A percentile compares a stretch with the other conserved stretches of the same genome.
Conservation (phyloP, 805 yeast genomes). For the Clavispora santaluciae region DNA sequence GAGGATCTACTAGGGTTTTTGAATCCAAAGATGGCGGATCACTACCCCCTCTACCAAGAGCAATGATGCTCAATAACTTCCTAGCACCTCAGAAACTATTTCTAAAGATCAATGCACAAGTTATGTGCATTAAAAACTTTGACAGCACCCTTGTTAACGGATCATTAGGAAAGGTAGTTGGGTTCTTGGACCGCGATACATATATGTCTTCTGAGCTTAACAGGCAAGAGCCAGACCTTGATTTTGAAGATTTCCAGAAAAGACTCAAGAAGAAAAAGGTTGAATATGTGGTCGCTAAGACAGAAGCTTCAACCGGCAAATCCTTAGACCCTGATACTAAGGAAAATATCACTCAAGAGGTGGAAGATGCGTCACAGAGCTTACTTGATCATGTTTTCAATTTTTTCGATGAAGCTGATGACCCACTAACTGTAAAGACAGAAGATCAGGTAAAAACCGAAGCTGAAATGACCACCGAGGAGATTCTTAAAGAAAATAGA, state of each 20-base stretch:
- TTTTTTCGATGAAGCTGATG: slow-evolving; percentile 6
- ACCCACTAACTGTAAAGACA: background rate
- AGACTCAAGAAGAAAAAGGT: slow-evolving; percentile 4
- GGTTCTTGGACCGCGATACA: slow-evolving; percentile 44
- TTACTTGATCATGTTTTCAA: slow-evolving; percentile 12
- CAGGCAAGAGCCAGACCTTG: slow-evolving; percentile 16
- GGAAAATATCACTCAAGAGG: slow-evolving; percentile 12
- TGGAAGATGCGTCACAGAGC: slow-evolving; percentile 3
- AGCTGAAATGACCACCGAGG: background rate
- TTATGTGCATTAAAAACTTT: slow-evolving; percentile 80
- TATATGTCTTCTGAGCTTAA: slow-evolving; percentile 23
- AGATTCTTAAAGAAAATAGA: slow-evolving; percentile 20
- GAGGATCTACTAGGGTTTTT: slow-evolving; percentile 43
- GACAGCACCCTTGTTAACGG: slow-evolving; percentile 86
- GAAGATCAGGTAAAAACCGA: background rate
- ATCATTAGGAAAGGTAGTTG: slow-evolving; percentile 71
- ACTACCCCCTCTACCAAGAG: slow-evolving; percentile 23
- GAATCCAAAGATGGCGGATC: slow-evolving; percentile 33
- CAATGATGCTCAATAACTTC: slow-evolving; percentile 10
- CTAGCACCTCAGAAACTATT: slow-evolving; percentile 14
- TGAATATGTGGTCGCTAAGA: slow-evolving; percentile 9
- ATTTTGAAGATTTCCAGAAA: slow-evolving; percentile 18
- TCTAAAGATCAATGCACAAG: slow-evolving; percentile 85
- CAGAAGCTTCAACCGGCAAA: background rate
- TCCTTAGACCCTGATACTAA: background rate